A percentile compares a stretch with the other conserved stretches of the same genome.
Conservation (phyloP, 2,329 filamentous ascomycete genomes). For the Aspergillus felis region DNA sequence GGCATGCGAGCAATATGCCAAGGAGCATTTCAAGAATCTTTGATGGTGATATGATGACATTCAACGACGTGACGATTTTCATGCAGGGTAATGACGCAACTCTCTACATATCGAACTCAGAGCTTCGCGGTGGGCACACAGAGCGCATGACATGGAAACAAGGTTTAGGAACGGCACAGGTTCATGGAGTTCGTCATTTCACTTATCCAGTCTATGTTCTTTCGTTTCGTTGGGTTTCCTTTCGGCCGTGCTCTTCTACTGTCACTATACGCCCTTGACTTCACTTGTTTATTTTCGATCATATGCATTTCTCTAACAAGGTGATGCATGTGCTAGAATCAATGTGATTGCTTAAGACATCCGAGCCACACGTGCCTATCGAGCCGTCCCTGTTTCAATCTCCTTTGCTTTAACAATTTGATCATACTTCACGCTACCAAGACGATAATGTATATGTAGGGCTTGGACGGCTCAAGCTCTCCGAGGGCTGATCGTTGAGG, state of each 20-base stretch:
- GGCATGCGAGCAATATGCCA: slow-evolving; percentile 90
- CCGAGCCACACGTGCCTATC: background rate
- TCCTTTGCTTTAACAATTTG: background rate
- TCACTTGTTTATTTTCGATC: background rate
- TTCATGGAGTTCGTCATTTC: background rate
- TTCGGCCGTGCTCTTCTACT: background rate
- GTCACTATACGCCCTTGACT: background rate
- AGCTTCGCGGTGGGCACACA: background rate
- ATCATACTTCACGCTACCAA: background rate
- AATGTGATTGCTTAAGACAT: background rate
- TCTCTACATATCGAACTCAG: slow-evolving; percentile 7
- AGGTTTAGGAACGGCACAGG: background rate
- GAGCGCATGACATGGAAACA: background rate
- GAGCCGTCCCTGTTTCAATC: background rate
- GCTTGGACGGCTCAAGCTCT: background rate
- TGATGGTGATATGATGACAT: slow-evolving; percentile 26
- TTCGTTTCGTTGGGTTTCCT: background rate
- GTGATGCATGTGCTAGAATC: background rate
- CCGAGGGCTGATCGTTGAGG: background rate
- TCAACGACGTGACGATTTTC: slow-evolving; percentile 33
- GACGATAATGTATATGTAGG: background rate
- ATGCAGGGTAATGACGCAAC: slow-evolving; percentile 14
- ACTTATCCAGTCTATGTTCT: background rate
- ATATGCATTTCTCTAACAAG: background rate
- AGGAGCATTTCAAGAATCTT: slow-evolving; percentile 72